These are phyloP conservation scores for Amesomyces nigricolor DNA, from an alignment of 2,329 filamentous ascomycete species.

Conservation along the genomic window DNA sequence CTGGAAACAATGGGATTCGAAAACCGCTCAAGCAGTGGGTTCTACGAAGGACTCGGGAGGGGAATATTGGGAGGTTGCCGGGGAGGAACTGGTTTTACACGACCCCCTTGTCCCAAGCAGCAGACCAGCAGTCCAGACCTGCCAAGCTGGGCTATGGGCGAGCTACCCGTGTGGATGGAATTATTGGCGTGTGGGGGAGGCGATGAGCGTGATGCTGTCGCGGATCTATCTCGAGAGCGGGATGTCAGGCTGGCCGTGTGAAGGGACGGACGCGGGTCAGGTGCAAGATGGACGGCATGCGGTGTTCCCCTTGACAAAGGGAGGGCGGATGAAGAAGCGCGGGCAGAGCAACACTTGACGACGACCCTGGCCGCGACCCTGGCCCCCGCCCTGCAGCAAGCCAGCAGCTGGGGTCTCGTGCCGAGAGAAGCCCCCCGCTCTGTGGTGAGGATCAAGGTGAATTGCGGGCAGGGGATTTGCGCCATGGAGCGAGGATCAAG, in stretches of 20 bases:
- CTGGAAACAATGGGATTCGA: constrained; percentile 1
- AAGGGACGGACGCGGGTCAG: neutral
- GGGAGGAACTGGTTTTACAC: constrained; percentile 22
- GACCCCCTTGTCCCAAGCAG: constrained; percentile 9
- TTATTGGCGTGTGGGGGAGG: constrained; percentile 25
- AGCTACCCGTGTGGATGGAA: constrained; percentile 13
- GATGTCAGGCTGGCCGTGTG: constrained; percentile 22
- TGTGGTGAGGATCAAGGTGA: neutral
- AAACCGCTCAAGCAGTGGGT: constrained; percentile 12
- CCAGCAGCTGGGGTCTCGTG: constrained; percentile 16
- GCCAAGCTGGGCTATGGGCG: constrained; percentile 20
- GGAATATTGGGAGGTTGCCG: constrained; percentile 2
- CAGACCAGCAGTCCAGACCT: constrained; percentile 18
- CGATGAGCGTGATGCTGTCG: constrained; percentile 27
- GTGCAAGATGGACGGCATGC: neutral
- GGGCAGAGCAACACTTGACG: constrained; percentile 2
- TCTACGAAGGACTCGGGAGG: constrained; percentile 6
- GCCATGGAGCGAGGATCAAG: constrained; percentile 22
- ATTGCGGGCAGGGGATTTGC: constrained; percentile 13
- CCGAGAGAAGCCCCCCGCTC: constrained; percentile 12
- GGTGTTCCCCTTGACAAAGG: constrained; percentile 11
- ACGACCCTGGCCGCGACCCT: constrained; percentile 17
- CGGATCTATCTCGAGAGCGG: constrained; percentile 37
- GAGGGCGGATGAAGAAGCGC: constrained; percentile 17
- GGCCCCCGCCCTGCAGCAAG: constrained; percentile 16